Conservation (phyloP, 2,329 filamentous ascomycete genomes). For the Hypoxylon sp. region DNA sequence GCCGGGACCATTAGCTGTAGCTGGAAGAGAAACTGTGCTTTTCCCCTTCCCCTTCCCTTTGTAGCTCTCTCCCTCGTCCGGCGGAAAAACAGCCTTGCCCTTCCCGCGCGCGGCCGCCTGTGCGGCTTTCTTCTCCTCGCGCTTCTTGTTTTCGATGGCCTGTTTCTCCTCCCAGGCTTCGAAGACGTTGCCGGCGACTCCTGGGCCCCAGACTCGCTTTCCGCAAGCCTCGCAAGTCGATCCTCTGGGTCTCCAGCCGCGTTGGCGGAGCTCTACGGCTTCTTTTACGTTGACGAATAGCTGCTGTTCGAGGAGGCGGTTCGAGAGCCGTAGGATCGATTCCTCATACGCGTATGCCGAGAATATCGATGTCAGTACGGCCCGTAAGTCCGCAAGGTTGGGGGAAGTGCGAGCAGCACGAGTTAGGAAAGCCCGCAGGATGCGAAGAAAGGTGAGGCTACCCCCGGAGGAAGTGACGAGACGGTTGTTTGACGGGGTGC, state of each 20-base stretch:
- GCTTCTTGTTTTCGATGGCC: slow-evolving; percentile 62
- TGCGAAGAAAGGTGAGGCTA: slow-evolving; percentile 86
- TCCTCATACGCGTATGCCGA: slow-evolving; percentile 96
- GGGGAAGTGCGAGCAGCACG: slow-evolving; percentile 86
- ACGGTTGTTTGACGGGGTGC: slow-evolving; percentile 53
- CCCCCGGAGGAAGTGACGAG: slow-evolving; percentile 58
- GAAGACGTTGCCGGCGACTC: slow-evolving; percentile 82
- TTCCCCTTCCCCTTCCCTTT: slow-evolving; percentile 68
- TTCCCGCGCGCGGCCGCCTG: slow-evolving; percentile 53
- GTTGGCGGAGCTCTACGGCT: slow-evolving; percentile 80
- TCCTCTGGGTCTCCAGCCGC: slow-evolving; percentile 89
- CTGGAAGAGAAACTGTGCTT: slow-evolving; percentile 60
- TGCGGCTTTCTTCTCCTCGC: slow-evolving; percentile 61
- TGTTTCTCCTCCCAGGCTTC: slow-evolving; percentile 82
- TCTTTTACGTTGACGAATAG: slow-evolving; percentile 86
- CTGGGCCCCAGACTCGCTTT: slow-evolving; percentile 88
- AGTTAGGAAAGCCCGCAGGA: slow-evolving; percentile 89
- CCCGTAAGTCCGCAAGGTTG: slow-evolving; percentile 86
- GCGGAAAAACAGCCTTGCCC: slow-evolving; percentile 48
- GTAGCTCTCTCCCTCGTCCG: slow-evolving; percentile 47
- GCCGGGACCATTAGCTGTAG: slow-evolving; percentile 24
- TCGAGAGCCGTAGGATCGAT: slow-evolving; percentile 87
- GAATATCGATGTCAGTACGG: slow-evolving; percentile 90
- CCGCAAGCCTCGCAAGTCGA: slow-evolving; percentile 91
- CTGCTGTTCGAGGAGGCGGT: slow-evolving; percentile 88